Conservation (phyloP, 2,329 filamentous ascomycete species). For the Lachnellula hyalina region DNA sequence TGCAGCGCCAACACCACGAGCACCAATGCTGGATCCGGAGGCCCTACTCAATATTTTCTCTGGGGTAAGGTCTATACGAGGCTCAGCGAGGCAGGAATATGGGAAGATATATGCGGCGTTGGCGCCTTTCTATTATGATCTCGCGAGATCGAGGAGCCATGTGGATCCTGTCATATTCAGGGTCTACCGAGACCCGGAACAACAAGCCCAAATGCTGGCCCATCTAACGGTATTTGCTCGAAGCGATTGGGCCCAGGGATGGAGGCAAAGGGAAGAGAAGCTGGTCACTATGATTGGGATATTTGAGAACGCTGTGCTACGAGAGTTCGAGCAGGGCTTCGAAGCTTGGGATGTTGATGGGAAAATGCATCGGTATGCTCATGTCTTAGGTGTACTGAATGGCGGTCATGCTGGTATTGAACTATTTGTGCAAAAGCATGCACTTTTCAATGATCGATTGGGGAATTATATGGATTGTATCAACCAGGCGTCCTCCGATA, state of each 20-base stretch:
- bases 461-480: conserved; percentile 79
- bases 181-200: conserved; percentile 79
- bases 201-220: conserved; percentile 83
- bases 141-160: conserved; percentile 65
- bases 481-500: conserved; percentile 58
- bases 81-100: conserved; percentile 82
- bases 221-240: conserved; percentile 74
- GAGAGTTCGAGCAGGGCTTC: conserved; percentile 91
- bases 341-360: conserved; percentile 84
- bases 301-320: conserved; percentile 85
- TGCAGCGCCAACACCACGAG: conserved; percentile 25
- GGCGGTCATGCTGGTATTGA: conserved; percentile 75
- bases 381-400: conserved; percentile 77
- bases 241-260: conserved; percentile 76
- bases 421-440: conserved; percentile 83
- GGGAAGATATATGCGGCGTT: conserved; percentile 85
- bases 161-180: conserved; percentile 81
- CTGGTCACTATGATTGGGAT: conserved; percentile 69
- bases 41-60: conserved; percentile 65
- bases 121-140: conserved; percentile 82
- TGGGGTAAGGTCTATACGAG: conserved; percentile 70
- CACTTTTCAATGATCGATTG: conserved; percentile 69
- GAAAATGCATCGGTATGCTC: conserved; percentile 81
- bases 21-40: conserved; percentile 52
- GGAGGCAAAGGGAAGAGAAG: conserved; percentile 63